Evolutionary conservation across 768 basidiomycete genomes (phyloP), one percentile per base, ranked within the genome.

Genomic region (Termitomyces sp.): DNA sequence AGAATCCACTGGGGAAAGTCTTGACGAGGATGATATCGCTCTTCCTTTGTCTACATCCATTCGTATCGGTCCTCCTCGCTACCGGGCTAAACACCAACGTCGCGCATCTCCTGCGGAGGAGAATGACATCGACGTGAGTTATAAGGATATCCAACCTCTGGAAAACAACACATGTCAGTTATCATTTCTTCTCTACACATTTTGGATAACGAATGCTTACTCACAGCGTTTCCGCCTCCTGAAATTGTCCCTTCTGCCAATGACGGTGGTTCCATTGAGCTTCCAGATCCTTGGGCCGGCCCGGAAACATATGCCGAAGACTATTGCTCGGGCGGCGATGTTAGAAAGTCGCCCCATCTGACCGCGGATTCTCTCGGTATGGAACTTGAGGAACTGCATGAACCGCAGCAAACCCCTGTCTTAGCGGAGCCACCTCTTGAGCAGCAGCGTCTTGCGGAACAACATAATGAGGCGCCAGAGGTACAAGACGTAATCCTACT

Each of bases 261-360:
- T 25, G 33, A 31, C 7, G 60, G 60, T 18, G 13, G 10, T 10
- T 62, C 54, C 18, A 56, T 71, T 11, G 66, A 73, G 41, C 63
- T 73, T n/a, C 66, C 59, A 20, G 68, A 73, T 58, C 68, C 68
- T 27, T 74, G 73, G 73, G 60, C 60, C 47, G 69, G 67, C 13
- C 68, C 70, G 15, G 59, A 60, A 49, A 68, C 48, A n/a, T 70
- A 68, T 54, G 73, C 73, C 1, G 64, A 74, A 58, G 73, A 74
- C 45, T 71, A 66, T 41, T 74, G 72, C 53, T 56, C 71, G 10
- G 66, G 68, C 16, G 70, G 70, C 15, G 64, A 68, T 47, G 58
- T 53, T 36, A 32, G 29, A 32, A 29, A 15, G 27, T 39, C 39
- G 16, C 43, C 46, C 27, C 18, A 53, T 7, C 23, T 54, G 25